Evolutionary conservation across 2,329 filamentous ascomycete genomes (phyloP).

Genomic region (Scedosporium minutisporum): DNA sequence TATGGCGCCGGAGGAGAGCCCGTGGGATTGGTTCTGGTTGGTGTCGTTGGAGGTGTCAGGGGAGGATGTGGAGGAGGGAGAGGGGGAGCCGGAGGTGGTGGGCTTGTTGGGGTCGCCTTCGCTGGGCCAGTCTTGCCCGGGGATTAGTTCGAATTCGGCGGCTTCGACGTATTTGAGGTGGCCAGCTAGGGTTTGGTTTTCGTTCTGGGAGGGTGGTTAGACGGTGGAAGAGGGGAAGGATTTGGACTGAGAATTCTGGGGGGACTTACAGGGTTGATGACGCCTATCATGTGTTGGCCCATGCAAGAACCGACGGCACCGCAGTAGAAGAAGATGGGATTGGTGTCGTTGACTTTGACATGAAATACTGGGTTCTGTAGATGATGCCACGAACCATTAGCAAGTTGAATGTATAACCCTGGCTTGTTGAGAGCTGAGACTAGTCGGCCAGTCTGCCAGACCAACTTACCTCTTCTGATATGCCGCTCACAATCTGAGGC

Average conservation of each 20-base stretch:
- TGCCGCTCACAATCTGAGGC: slow-evolving; percentile 32
- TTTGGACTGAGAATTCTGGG: too few species aligned
- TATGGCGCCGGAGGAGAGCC: slow-evolving; percentile 37
- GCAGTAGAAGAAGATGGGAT: slow-evolving; percentile 61
- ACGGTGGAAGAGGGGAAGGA: too few species aligned
- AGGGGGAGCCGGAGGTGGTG: slow-evolving; percentile 10
- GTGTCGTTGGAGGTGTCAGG: slow-evolving; percentile 9
- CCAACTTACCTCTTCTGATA: slow-evolving; percentile 32
- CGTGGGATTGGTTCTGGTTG: slow-evolving; percentile 4
- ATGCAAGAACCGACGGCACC: slow-evolving; percentile 57
- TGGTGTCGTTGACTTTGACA: slow-evolving; percentile 46
- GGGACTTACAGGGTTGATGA: slow-evolving; percentile 61
- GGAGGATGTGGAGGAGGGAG: slow-evolving; percentile 10
- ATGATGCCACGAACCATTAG: background rate
- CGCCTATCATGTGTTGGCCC: slow-evolving; percentile 61
- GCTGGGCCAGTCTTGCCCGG: slow-evolving; percentile 44
- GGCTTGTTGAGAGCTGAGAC: background rate
- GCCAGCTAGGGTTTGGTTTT: slow-evolving; percentile 33
- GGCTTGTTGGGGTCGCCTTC: slow-evolving; percentile 23
- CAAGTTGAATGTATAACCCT: background rate
- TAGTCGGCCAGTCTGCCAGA: too few species aligned
- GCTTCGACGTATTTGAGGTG: slow-evolving; percentile 38
- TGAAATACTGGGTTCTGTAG: slow-evolving; percentile 29
- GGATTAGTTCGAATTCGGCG: slow-evolving; percentile 42
- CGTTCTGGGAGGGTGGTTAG: slow-evolving; percentile 22